Evolutionary conservation across 805 yeast species (phyloP), one percentile per base, ranked within the genome.

Genomic region (Vanderwaltozyma verrucispora): DNA sequence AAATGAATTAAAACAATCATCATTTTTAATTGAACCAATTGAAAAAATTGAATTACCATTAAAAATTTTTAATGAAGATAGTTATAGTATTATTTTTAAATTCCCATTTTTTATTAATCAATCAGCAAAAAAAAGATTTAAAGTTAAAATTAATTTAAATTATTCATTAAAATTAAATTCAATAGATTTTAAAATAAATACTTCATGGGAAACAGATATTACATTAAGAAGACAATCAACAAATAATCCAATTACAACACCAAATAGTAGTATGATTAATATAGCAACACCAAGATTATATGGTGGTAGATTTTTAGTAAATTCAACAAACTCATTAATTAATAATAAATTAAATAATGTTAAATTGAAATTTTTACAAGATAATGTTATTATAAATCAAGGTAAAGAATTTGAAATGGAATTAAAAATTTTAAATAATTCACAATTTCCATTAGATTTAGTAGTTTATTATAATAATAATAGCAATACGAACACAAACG

Each of bases 201-300:
- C 61, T 12, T 33, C 47, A 15, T 55, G 61, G 62, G 56, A 55
- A 32, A 56, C 62, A 4, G 61, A 55, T 21, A 53, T 58, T 3
- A 50, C 59, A 5, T 33, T 27, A 16, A 33, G 27, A 10, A 18
- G 18, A 17, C 25, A 26, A 14, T 28, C 29, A 15, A 17, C 36
- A 6, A 10, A 25, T 12, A 27, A 3, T 14, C 24, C 33, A 3
- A 38, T 26, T 20, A 13, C 26, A 13, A 17, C 27, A 4, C 16
- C 40, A 15, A 39, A 32, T 9, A 26, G 24, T 15, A 29, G 28
- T 3, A 25, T 20, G 15, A 11, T 28, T 17, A 28, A 28, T 10
- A 37, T 30, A 17, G 44, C 36, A 20, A 43, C 51, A 14, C 49
- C 53, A 29, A 46, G 43, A 35, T 34, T 50, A 11, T 42, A 44